Evolutionary conservation across 257 asterid genomes (phyloP).

Genomic region (Sherardia arvensis): DNA sequence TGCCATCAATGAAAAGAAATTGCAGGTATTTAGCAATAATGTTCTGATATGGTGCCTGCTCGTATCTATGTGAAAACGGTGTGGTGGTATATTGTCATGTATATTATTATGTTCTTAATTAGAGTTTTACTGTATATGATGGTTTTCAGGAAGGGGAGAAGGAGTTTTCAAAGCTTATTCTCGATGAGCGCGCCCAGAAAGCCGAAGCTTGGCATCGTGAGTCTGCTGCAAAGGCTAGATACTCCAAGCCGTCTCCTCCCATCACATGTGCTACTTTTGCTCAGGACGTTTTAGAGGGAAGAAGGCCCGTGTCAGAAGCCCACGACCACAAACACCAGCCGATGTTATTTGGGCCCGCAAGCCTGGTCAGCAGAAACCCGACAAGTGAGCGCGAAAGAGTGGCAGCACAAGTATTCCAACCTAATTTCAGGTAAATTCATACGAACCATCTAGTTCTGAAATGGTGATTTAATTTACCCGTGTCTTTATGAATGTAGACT

Average conservation of each 20-base stretch:
- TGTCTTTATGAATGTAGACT: conserved; percentile 28
- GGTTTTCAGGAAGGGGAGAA: conserved; percentile 51
- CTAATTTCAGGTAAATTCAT: conserved; percentile 59
- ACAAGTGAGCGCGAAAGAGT: conserved; percentile 79
- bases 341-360: conserved; percentile 89
- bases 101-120: neutral
- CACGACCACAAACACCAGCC: conserved; percentile 96
- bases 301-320: conserved; percentile 55
- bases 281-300: conserved; percentile 91
- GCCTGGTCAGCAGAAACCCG: conserved; percentile 66
- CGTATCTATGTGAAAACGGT: no score
- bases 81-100: no score
- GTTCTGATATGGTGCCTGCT: no score
- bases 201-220: conserved; percentile 91
- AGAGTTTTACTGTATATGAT: neutral
- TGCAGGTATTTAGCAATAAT: conserved; percentile 23
- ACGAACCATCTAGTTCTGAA: neutral
- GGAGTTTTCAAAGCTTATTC: conserved; percentile 48
- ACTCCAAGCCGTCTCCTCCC: conserved; percentile 65
- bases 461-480: neutral
- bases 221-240: conserved; percentile 63
- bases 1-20: conserved; percentile 60
- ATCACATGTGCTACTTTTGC: conserved; percentile 98
- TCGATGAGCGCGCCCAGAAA: conserved; percentile 74
- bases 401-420: conserved; percentile 97